A percentile compares a stretch with the other conserved stretches of the same genome.
Conservation (phyloP, 495 filamentous ascomycete genomes). For the Trichocladium uniseriatum region DNA sequence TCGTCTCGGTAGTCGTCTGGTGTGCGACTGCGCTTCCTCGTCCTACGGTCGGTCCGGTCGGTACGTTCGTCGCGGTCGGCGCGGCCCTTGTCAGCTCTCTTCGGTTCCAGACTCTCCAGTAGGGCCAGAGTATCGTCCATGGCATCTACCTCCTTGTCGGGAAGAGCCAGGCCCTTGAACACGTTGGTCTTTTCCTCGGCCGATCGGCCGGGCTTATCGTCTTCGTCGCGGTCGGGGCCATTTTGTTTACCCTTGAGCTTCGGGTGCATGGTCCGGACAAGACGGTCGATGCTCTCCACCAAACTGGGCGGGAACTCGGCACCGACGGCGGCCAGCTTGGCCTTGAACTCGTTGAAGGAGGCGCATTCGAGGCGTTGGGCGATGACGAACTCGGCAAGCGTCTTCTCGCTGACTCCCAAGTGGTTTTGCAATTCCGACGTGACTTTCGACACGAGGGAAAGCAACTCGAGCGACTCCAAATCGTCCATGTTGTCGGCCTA, state of each 20-base stretch:
- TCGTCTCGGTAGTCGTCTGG: conserved; percentile 50
- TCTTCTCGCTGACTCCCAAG: conserved; percentile 86
- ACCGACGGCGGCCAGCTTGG: conserved; percentile 58
- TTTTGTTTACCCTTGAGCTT: conserved; percentile 52
- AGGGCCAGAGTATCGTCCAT: conserved; percentile 93
- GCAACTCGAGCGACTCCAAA: conserved; percentile 77
- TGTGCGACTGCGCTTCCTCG: conserved; percentile 63
- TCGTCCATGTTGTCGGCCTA: conserved; percentile 63
- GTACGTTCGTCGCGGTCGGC: conserved; percentile 9
- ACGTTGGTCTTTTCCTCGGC: conserved; percentile 60
- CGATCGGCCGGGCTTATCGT: conserved; percentile 30
- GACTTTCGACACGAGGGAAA: conserved; percentile 90
- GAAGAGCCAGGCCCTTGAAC: conserved; percentile 83
- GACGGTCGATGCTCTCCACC: conserved; percentile 80
- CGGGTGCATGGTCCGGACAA: conserved; percentile 85
- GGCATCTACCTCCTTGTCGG: conserved; percentile 61
- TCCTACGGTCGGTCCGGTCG: too few species aligned
- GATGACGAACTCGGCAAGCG: conserved; percentile 90
- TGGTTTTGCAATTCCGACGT: conserved; percentile 92
- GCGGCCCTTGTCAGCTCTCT: conserved; percentile 37
- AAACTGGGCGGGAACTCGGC: conserved; percentile 86
- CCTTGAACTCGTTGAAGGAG: conserved; percentile 56
- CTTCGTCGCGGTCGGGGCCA: conserved; percentile 33
- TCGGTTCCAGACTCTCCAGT: conserved; percentile 75
- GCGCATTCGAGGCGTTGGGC: conserved; percentile 73